These are phyloP conservation scores for Microdochium bolleyi DNA, from an alignment of 2,329 filamentous ascomycete species.

Conservation along the genomic window DNA sequence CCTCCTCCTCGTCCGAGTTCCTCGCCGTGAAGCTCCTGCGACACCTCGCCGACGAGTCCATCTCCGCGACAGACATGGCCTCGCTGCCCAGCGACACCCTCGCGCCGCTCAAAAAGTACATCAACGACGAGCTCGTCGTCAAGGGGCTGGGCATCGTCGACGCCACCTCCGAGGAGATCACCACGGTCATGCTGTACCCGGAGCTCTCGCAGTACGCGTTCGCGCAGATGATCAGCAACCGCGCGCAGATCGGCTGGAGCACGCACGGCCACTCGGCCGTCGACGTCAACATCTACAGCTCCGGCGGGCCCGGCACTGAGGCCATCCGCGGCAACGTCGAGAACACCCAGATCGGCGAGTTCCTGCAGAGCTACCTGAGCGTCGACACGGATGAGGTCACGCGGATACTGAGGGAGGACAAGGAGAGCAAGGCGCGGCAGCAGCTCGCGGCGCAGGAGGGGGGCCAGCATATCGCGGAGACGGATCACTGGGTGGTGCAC, in stretches of 20 bases:
- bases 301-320: constrained; percentile 54
- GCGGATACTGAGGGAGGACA: constrained; percentile 58
- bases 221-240: constrained; percentile 77
- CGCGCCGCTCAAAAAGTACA: constrained; percentile 49
- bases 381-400: constrained; percentile 77
- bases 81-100: constrained; percentile 17
- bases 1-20: constrained; percentile 71
- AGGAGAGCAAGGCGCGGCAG: constrained; percentile 13
- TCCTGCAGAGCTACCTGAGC: constrained; percentile 69
- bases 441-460: background rate
- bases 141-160: constrained; percentile 71
- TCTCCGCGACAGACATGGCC: constrained; percentile 25
- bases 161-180: constrained; percentile 62
- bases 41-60: constrained; percentile 24
- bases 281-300: constrained; percentile 95
- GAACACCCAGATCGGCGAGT: constrained; percentile 86
- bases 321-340: constrained; percentile 79
- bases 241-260: constrained; percentile 87
- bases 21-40: constrained; percentile 54
- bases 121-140: constrained; percentile 59
- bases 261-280: constrained; percentile 91
- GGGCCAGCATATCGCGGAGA: constrained; percentile 1
- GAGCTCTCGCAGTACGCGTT: constrained; percentile 51
- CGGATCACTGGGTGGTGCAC: background rate
- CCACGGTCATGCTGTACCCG: constrained; percentile 51